These are phyloP conservation scores for Stephania cephalantha DNA, from an alignment of 164 flowering plant genomes.

Conservation along the genomic window DNA sequence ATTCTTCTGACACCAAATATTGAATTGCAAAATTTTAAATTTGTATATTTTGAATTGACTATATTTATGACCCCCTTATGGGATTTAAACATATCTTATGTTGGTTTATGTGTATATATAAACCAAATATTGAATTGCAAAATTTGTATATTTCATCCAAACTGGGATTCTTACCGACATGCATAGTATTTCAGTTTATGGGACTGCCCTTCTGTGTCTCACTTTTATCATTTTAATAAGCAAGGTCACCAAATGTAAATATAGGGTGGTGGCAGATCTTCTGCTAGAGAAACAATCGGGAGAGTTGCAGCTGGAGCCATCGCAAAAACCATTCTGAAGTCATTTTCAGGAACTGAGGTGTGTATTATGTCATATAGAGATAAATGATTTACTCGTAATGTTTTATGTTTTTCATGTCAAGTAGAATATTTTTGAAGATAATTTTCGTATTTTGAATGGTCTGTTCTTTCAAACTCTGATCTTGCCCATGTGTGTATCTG, in stretches of 20 bases:
- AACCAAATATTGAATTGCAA: too few species aligned
- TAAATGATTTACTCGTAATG: not conserved
- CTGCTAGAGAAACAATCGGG: slow-evolving; percentile 99
- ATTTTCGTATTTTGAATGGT: not conserved
- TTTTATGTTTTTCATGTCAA: not conserved
- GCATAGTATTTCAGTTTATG: not conserved
- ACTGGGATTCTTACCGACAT: not conserved
- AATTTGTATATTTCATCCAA: not conserved
- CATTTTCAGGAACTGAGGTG: slow-evolving; percentile 83
- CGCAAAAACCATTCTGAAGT: slow-evolving; percentile 80
- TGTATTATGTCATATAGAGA: slow-evolving; percentile 10
- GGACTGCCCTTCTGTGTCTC: not conserved
- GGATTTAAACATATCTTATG: too few species aligned
- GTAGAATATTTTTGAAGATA: not conserved
- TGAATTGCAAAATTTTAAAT: too few species aligned
- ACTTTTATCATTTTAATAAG: not conserved
- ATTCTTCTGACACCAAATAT: too few species aligned
- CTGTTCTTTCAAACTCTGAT: not conserved
- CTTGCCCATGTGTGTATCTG: not conserved
- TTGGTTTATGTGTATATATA: too few species aligned
- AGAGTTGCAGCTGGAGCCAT: slow-evolving; percentile 97
- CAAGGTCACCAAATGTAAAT: slow-evolving; percentile 15
- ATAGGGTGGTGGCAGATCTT: slow-evolving; percentile 99
- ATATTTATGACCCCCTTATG: too few species aligned
- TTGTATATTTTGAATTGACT: not conserved